Percentiles rank a stretch among this genome's conserved stretches.
phyloP scores from a whole-genome alignment of 192 early-diverging fungal species.

The Rhizophlyctis rosea region DNA sequence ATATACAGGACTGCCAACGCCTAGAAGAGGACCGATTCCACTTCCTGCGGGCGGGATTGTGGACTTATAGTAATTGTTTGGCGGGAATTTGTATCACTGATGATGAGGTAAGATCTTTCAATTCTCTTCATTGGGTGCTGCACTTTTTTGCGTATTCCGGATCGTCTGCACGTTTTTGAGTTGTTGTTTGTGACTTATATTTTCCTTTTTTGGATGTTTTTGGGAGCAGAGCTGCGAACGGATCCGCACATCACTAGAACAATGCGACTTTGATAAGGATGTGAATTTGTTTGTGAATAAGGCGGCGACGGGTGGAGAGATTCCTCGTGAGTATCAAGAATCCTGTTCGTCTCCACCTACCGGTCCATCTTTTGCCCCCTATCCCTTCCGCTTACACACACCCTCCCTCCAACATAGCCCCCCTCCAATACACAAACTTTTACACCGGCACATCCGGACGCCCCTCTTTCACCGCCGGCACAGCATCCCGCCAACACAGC shows the following conservation, averaged over 20 bases:
- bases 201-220: neutral
- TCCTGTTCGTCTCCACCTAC: neutral
- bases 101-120: constrained; percentile 41
- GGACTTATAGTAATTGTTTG: constrained; percentile 56
- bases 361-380: neutral
- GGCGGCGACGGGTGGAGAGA: constrained; percentile 33
- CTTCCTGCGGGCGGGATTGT: constrained; percentile 44
- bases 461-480: neutral
- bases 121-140: neutral
- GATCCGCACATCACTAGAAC: constrained; percentile 46
- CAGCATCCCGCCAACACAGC: no score
- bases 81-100: constrained; percentile 52
- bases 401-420: no score
- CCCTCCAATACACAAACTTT: constrained; percentile 44
- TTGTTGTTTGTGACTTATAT: neutral
- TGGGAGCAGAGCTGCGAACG: constrained; percentile 45
- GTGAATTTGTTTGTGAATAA: constrained; percentile 39
- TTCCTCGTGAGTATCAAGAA: constrained; percentile 35
- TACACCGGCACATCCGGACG: constrained; percentile 35
- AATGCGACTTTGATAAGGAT: constrained; percentile 44
- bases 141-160: neutral
- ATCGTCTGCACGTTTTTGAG: no score
- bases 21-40: constrained; percentile 53
- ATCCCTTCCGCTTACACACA: no score
- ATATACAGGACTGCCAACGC: constrained; percentile 44